Evolutionary conservation across 1,139 yeast species (phyloP).

Genomic region (Kodamaea sp.): DNA sequence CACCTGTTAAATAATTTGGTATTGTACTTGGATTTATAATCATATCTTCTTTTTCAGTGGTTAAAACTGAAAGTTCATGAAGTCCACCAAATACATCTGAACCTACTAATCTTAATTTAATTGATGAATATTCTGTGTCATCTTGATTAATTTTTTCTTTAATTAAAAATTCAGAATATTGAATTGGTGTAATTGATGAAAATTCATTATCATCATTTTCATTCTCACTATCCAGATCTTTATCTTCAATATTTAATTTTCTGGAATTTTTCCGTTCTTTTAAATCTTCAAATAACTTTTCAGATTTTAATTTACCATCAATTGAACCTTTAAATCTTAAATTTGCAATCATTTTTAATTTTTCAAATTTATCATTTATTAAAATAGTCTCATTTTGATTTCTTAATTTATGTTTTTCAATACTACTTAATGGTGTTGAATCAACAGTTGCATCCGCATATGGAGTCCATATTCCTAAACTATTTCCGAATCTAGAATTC

Average conservation of each 20-base stretch:
- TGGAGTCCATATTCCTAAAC: constrained; percentile 66
- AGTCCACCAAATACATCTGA: constrained; percentile 79
- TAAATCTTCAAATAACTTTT: constrained; percentile 35
- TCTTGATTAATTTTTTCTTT: constrained; percentile 20
- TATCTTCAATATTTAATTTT: constrained; percentile 15
- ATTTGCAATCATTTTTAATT: constrained; percentile 41
- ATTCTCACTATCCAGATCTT: constrained; percentile 17
- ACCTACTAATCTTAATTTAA: constrained; percentile 58
- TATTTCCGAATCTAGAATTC: constrained; percentile 52
- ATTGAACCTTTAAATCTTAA: constrained; percentile 55
- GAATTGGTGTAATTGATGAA: constrained; percentile 54
- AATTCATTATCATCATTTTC: constrained; percentile 30
- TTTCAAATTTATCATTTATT: constrained; percentile 10
- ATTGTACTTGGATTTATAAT: constrained; percentile 50
- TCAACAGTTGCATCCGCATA: constrained; percentile 68
- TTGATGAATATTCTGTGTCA: constrained; percentile 17
- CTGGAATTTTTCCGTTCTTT: constrained; percentile 9
- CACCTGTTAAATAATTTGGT: constrained; percentile 83
- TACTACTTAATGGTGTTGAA: constrained; percentile 51
- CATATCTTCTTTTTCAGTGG: constrained; percentile 30
- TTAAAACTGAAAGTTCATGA: constrained; percentile 58
- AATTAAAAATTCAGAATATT: constrained; percentile 44
- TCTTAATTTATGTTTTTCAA: constrained; percentile 26
- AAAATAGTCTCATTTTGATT: neutral
- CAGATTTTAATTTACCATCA: constrained; percentile 30